Conservation (phyloP, 495 filamentous ascomycete genomes). For the Cercophora scortea region DNA sequence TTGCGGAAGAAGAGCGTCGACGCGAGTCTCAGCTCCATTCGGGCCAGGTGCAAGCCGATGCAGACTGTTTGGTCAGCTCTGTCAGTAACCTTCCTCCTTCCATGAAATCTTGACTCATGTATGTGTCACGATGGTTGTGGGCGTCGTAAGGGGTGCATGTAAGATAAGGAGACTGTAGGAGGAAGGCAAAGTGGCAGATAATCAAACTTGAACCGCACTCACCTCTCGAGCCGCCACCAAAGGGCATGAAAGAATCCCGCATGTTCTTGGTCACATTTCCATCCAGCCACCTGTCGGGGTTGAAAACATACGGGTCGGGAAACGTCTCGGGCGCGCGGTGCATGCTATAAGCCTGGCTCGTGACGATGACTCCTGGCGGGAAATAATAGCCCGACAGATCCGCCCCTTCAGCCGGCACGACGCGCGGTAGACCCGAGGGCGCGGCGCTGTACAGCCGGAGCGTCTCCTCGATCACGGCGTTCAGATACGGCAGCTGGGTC, state of each 20-base stretch:
- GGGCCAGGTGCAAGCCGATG: constrained; percentile 25
- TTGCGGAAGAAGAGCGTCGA: constrained; percentile 22
- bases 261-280: constrained; percentile 34
- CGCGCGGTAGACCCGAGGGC: constrained; percentile 34
- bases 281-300: constrained; percentile 22
- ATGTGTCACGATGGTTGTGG: not conserved
- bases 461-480: constrained; percentile 46
- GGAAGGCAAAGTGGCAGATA: not conserved
- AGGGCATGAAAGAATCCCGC: constrained; percentile 46
- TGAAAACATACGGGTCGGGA: constrained; percentile 18
- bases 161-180: too few species aligned
- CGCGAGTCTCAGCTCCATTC: constrained; percentile 22
- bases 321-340: constrained; percentile 21
- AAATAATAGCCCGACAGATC: constrained; percentile 18
- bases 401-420: constrained; percentile 16
- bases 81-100: constrained; percentile 14
- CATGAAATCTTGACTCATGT: constrained; percentile 13
- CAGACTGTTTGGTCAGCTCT: constrained; percentile 19
- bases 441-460: constrained; percentile 49
- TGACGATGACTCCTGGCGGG: constrained; percentile 21
- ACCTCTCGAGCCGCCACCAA: constrained; percentile 39
- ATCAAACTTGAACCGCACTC: not conserved
- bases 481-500: constrained; percentile 38
- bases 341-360: constrained; percentile 32
- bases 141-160: too few species aligned